A percentile compares a stretch with the other conserved stretches of the same genome.
These are phyloP conservation scores for Epichloe coenophiala DNA, from an alignment of 2,329 filamentous ascomycete species.

Conservation along the genomic window DNA sequence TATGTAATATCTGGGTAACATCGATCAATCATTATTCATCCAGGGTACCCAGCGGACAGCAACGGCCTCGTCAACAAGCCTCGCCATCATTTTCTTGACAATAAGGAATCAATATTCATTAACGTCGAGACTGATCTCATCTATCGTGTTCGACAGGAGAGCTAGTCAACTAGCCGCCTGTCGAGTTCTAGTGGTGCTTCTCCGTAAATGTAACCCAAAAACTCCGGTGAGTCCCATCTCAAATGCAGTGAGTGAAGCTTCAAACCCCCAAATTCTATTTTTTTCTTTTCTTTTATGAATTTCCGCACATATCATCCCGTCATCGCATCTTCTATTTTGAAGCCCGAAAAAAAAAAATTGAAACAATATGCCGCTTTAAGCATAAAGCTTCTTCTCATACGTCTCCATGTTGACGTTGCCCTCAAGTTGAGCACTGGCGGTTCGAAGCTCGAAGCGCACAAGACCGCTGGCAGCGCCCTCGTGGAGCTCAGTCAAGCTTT, in stretches of 20 bases:
- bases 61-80: no score
- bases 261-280: neutral
- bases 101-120: neutral
- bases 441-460: slow-evolving; percentile 87
- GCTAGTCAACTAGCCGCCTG: slow-evolving; percentile 2
- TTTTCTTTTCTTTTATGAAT: neutral
- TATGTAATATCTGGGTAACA: no score
- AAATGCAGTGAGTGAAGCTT: neutral
- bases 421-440: slow-evolving; percentile 87
- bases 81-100: no score
- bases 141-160: neutral
- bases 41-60: no score
- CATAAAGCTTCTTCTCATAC: slow-evolving; percentile 99
- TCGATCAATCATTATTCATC: no score
- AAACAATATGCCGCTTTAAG: slow-evolving; percentile 33
- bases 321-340: neutral
- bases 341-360: neutral
- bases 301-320: neutral
- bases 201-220: neutral
- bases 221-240: neutral
- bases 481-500: slow-evolving; percentile 66
- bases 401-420: slow-evolving; percentile 97
- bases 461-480: slow-evolving; percentile 57
- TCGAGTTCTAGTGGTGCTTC: slow-evolving; percentile 1
- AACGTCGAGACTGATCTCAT: neutral